Percentiles rank a stretch among this genome's conserved stretches.
Conservation (phyloP, 2,329 filamentous ascomycete genomes). For the Cryphonectria naterciae region DNA sequence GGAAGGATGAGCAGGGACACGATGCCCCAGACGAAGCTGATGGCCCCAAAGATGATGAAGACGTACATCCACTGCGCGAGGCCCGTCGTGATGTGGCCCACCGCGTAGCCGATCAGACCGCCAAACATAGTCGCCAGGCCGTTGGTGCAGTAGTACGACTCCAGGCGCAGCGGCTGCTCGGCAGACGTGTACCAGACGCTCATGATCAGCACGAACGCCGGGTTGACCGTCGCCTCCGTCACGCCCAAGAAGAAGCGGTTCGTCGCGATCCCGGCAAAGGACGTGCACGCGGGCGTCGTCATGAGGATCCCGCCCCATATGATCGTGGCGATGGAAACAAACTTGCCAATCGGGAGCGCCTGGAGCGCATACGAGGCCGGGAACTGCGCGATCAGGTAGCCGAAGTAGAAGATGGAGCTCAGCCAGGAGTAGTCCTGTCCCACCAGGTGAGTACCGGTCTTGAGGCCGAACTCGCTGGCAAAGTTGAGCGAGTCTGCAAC, state of each 20-base stretch:
- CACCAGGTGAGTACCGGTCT: constrained; percentile 50
- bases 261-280: constrained; percentile 58
- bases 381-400: constrained; percentile 51
- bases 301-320: constrained; percentile 54
- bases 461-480: constrained; percentile 52
- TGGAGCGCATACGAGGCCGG: constrained; percentile 52
- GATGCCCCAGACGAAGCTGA: constrained; percentile 60
- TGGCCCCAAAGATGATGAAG: constrained; percentile 62
- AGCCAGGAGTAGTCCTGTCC: constrained; percentile 58
- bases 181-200: constrained; percentile 55
- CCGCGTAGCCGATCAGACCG: constrained; percentile 60
- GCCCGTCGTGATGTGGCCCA: constrained; percentile 60
- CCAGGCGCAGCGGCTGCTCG: constrained; percentile 57
- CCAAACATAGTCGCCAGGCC: constrained; percentile 66
- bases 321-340: constrained; percentile 48
- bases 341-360: constrained; percentile 52
- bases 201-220: constrained; percentile 61
- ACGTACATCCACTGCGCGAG: constrained; percentile 60
- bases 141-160: constrained; percentile 59
- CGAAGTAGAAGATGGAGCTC: constrained; percentile 56
- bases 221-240: constrained; percentile 61
- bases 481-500: constrained; percentile 49
- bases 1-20: constrained; percentile 62
- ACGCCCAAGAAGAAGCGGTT: constrained; percentile 61
- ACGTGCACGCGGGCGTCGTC: constrained; percentile 54